These are phyloP conservation scores for Sclerotinia glacialis DNA, from an alignment of 2,329 filamentous ascomycete species.

Conservation along the genomic window DNA sequence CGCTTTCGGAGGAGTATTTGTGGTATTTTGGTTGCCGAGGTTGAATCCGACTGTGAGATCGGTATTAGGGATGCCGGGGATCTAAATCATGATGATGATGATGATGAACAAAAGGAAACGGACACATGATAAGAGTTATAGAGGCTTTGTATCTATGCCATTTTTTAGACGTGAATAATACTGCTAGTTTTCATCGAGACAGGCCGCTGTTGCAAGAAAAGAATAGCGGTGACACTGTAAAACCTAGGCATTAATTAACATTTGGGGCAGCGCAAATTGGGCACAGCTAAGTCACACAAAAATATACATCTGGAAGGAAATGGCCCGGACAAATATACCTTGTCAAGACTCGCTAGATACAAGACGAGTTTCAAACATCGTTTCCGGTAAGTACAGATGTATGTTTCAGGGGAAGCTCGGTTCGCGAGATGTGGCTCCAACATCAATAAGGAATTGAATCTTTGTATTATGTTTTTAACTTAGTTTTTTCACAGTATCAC, in stretches of 20 bases:
- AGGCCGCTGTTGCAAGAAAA: not conserved
- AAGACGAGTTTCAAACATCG: not conserved
- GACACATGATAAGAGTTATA: not conserved
- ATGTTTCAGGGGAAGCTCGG: conserved; percentile 16
- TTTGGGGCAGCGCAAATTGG: not conserved
- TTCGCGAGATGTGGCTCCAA: not conserved
- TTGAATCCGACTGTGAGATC: conserved; percentile 44
- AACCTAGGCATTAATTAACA: not conserved
- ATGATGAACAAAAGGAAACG: not conserved
- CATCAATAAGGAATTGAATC: not conserved
- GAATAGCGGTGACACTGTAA: not conserved
- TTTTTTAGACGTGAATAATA: not conserved
- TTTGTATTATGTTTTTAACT: not conserved
- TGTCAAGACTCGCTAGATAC: not conserved
- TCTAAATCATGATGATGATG: conserved; percentile 23
- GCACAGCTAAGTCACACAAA: not conserved
- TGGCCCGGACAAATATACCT: not conserved
- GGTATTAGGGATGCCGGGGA: conserved; percentile 46
- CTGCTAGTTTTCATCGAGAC: not conserved
- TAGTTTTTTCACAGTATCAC: not conserved
- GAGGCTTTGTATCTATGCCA: not conserved
- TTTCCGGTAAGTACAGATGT: too few species aligned
- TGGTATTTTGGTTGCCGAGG: conserved; percentile 51
- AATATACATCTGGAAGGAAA: not conserved
- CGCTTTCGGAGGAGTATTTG: conserved; percentile 48